These are phyloP conservation scores for Excoecaria cochinchinensis DNA, from an alignment of 345 rosid species.

Conservation along the genomic window DNA sequence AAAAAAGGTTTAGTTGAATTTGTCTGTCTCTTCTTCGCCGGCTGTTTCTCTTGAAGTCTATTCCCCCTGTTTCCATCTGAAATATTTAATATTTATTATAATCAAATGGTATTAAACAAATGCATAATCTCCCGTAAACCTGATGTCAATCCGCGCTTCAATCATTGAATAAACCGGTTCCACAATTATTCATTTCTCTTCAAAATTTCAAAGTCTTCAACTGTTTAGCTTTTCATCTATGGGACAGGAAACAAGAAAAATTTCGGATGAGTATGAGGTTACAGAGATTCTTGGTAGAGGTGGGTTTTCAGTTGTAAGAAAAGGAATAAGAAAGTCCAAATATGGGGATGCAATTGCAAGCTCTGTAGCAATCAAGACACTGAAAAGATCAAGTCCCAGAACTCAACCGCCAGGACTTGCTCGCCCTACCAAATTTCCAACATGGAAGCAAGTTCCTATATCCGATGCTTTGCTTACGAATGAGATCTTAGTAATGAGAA, in stretches of 20 bases:
- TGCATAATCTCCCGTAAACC: constrained; percentile 10
- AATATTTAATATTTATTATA: constrained; percentile 8
- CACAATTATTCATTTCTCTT: neutral
- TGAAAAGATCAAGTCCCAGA: constrained; percentile 37
- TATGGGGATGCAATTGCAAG: constrained; percentile 7
- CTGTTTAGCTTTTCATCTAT: constrained; percentile 23
- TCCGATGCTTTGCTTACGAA: constrained; percentile 62
- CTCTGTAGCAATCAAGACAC: constrained; percentile 53
- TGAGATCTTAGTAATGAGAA: constrained; percentile 65
- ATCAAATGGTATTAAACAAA: constrained; percentile 28
- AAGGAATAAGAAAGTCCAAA: constrained; percentile 35
- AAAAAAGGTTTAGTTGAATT: constrained; percentile 26
- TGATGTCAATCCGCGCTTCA: constrained; percentile 36
- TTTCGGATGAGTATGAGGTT: constrained; percentile 54
- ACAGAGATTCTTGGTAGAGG: constrained; percentile 52
- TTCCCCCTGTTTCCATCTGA: constrained; percentile 26
- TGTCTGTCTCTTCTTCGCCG: constrained; percentile 30
- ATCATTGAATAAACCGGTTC: constrained; percentile 12
- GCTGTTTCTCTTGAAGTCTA: constrained; percentile 21
- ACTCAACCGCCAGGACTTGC: constrained; percentile 18
- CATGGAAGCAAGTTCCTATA: constrained; percentile 48
- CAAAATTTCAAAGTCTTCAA: neutral
- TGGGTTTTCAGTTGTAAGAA: constrained; percentile 68
- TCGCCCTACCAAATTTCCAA: constrained; percentile 12
- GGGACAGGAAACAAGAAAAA: constrained; percentile 48